These are phyloP conservation scores for Cichorium intybus DNA, from an alignment of 140 eudicot species.

Conservation along the genomic window DNA sequence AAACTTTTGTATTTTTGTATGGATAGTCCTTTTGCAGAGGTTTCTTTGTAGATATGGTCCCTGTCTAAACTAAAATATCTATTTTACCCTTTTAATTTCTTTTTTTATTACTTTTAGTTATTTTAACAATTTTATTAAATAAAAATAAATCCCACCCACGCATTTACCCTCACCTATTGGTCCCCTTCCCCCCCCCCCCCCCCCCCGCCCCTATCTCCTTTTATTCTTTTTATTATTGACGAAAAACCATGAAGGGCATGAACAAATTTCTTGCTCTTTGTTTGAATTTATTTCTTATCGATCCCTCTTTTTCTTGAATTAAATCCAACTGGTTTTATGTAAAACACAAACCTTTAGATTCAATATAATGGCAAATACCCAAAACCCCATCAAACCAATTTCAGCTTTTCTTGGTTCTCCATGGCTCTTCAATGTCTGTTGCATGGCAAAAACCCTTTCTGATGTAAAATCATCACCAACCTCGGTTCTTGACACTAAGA, in stretches of 20 bases:
- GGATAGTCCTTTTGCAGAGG: no score
- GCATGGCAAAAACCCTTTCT: conserved; percentile 26
- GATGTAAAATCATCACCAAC: conserved; percentile 40
- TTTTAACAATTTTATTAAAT: no score
- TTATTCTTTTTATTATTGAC: no score
- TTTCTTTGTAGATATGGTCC: no score
- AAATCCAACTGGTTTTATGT: neutral
- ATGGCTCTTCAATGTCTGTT: conserved; percentile 50
- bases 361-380: conserved; percentile 32
- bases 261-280: conserved; percentile 15
- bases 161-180: no score
- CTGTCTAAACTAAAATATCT: no score
- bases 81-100: no score
- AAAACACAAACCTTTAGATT: neutral
- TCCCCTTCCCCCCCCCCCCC: no score
- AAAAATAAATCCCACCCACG: no score
- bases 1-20: no score
- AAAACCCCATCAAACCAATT: conserved; percentile 32
- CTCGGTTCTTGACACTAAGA: conserved; percentile 57
- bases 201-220: no score
- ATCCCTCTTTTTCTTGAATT: conserved; percentile 1
- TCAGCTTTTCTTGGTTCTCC: conserved; percentile 62
- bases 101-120: no score
- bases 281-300: conserved; percentile 9
- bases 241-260: conserved; percentile 8